phyloP scores from a whole-genome alignment of 345 rosid species.

The Psidium guajava region DNA sequence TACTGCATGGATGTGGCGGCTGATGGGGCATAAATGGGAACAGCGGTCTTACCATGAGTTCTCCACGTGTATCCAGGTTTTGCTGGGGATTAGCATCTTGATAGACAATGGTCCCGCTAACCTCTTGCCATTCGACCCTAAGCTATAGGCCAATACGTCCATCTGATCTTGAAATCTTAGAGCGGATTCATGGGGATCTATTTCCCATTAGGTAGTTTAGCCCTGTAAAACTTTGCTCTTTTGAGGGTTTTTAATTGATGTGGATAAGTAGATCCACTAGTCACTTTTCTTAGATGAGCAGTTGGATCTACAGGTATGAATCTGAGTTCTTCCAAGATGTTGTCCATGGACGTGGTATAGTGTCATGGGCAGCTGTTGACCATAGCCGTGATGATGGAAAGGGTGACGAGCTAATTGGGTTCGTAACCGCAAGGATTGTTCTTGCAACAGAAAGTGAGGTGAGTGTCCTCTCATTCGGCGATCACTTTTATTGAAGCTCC shows the following conservation, averaged over 20 bases:
- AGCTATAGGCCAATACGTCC: constrained; percentile 64
- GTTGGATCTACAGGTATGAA: constrained; percentile 61
- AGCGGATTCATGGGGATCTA: constrained; percentile 58
- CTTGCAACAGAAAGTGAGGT: constrained; percentile 83
- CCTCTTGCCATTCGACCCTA: constrained; percentile 41
- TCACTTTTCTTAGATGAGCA: background rate
- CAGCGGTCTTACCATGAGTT: background rate
- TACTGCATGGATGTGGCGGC: background rate
- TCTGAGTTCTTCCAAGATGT: constrained; percentile 83
- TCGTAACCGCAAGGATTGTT: constrained; percentile 72
- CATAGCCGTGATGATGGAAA: constrained; percentile 56
- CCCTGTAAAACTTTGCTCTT: background rate
- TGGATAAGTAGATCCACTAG: background rate
- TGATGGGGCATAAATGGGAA: background rate
- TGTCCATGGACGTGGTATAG: constrained; percentile 63
- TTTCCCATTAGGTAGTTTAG: constrained; percentile 71
- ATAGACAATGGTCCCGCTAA: constrained; percentile 31
- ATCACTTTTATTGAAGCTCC: background rate
- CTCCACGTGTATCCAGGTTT: background rate
- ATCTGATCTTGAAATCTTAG: constrained; percentile 62
- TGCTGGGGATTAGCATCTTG: background rate
- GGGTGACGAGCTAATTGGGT: constrained; percentile 79
- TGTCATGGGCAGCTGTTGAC: constrained; percentile 96
- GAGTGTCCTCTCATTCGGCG: background rate
- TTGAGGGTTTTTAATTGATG: background rate